Base-by-base conservation (phyloP, 352 stramenopile genomes). In the Phytopythium delawarense region DNA sequence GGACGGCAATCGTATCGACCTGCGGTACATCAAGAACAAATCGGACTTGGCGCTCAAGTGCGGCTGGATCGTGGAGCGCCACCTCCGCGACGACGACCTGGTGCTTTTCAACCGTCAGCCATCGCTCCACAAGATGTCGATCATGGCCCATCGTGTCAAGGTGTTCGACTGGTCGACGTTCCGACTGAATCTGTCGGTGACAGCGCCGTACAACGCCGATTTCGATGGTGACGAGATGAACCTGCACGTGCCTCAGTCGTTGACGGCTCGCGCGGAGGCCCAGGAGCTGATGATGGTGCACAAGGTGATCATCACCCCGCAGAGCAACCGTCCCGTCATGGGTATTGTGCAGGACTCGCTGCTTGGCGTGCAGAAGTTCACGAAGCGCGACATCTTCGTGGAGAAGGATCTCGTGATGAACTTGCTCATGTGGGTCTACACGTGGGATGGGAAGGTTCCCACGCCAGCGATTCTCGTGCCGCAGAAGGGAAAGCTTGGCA, bases 161-260 rank as follows among this genome's bases (percentile, higher is more conserved):
- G 96, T 99, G 45, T 93, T 99, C 61, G 96, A 99, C 82, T 99
- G 96, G 94, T 99, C 92, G 49, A 99, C 98, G 23, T 99, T 99
- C 81, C 94, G 98, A 70, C 78, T 99, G 50, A 99, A 99, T 72
- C 78, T 99, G 57, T 98, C 91, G 46, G 88, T 97, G 20, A 99
- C 98, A 7, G 96, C 96, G 23, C 97, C 98, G 34, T 99, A 99
- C 82, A 99, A 99, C 75, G 98, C 98, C 62, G 98, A 99, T 91
- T 99, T 99, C 69, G 98, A 99, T 87, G 98, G 98, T 54, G 98
- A 99, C 72, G 97, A 99, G 78, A 99, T 99, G 98, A 99, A 99
- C 76, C 81, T 99, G 61, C 94, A 98, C 77, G 90, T 98, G 5
- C 96, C 95, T 44, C 98, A 99, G 82, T 98, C 92, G n/a, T 84